These are phyloP conservation scores for Brassica juncea DNA, from an alignment of 345 rosid species.

Conservation along the genomic window DNA sequence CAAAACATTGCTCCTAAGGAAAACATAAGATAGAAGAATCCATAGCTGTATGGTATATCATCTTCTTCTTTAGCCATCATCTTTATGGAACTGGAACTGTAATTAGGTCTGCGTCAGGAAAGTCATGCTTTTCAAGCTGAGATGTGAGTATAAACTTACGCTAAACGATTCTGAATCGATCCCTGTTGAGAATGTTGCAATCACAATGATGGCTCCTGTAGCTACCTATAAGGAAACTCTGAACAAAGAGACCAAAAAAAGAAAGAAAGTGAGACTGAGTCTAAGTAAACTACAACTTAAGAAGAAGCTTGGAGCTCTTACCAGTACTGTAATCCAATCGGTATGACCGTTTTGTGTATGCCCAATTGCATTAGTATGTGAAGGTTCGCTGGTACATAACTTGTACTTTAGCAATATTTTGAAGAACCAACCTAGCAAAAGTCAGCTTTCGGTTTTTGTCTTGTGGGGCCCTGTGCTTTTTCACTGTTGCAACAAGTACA, in stretches of 20 bases:
- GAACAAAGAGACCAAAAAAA: background rate
- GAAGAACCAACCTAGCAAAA: background rate
- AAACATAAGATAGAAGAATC: constrained; percentile 81
- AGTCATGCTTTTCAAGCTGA: background rate
- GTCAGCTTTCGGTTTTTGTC: too few relatives aligned
- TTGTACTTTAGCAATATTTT: constrained; percentile 7
- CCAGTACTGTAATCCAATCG: constrained; percentile 76
- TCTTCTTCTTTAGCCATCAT: constrained; percentile 52
- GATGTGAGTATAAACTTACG: constrained; percentile 40
- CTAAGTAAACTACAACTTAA: background rate
- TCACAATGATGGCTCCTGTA: constrained; percentile 65
- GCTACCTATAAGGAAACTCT: constrained; percentile 77
- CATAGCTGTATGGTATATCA: constrained; percentile 74
- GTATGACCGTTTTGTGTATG: constrained; percentile 48
- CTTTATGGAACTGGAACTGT: constrained; percentile 61
- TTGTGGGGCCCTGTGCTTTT: background rate
- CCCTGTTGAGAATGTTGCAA: constrained; percentile 93
- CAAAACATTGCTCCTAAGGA: constrained; percentile 92
- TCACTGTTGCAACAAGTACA: constrained; percentile 5
- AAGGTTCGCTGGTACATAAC: constrained; percentile 68
- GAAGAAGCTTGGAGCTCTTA: constrained; percentile 38
- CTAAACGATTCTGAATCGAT: constrained; percentile 86
- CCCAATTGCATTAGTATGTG: constrained; percentile 51
- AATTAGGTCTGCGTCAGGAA: background rate
- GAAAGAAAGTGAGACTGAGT: background rate